These are phyloP conservation scores for Lactifluus hygrophoroides DNA, from an alignment of 768 basidiomycete species.

Conservation along the genomic window DNA sequence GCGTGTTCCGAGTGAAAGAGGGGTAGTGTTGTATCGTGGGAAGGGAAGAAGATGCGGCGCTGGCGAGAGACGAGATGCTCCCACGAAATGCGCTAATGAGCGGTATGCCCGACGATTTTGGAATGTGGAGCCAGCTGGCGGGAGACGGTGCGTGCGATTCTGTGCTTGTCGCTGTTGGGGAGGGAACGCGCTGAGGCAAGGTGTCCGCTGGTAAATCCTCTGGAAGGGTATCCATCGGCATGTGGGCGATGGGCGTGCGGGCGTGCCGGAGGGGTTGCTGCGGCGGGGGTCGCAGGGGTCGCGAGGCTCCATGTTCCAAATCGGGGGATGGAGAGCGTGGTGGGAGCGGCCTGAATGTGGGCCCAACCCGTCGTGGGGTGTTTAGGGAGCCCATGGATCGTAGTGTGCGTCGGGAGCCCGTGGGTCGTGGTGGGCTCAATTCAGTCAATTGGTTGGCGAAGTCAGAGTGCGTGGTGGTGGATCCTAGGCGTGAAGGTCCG, in stretches of 20 bases:
- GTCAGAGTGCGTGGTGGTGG: background rate
- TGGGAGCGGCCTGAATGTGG: conserved; percentile 3
- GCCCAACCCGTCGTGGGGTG: conserved; percentile 6
- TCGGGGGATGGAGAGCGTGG: background rate
- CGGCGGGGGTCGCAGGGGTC: background rate
- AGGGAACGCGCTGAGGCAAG: background rate
- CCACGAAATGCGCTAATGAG: conserved; percentile 19
- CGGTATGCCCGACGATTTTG: conserved; percentile 12
- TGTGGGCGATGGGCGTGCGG: conserved; percentile 10
- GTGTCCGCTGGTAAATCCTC: conserved; percentile 1
- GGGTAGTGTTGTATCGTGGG: conserved; percentile 20
- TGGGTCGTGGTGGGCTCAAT: background rate
- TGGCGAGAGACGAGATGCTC: conserved; percentile 12
- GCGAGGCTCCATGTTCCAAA: conserved; percentile 4
- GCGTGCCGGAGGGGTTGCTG: conserved; percentile 15
- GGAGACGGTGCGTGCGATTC: background rate
- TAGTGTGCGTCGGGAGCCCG: background rate
- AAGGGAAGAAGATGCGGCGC: conserved; percentile 7
- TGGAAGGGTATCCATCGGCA: conserved; percentile 18
- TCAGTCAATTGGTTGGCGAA: background rate
- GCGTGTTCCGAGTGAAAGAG: conserved; percentile 7
- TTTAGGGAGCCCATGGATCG: background rate
- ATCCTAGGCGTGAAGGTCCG: background rate
- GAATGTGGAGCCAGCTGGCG: conserved; percentile 19
- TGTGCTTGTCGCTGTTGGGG: background rate